Conservation (phyloP, 2,329 filamentous ascomycete genomes). For the Cladophialophora immunda region DNA sequence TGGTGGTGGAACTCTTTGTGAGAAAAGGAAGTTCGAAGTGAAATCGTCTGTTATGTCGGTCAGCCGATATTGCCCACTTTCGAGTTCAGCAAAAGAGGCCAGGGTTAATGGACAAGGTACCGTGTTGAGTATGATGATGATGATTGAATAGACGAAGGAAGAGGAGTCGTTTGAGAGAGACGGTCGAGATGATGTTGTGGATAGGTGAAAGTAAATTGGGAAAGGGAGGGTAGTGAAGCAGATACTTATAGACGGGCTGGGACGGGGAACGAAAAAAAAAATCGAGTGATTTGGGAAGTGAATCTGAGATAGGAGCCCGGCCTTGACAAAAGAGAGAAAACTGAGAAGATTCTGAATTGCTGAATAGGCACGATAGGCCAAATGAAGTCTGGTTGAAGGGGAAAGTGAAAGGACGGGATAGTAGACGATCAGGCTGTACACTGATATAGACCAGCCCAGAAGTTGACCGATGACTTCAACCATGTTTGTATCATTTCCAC, state of each 20-base stretch:
- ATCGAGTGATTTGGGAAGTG: background rate
- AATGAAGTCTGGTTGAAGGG: background rate
- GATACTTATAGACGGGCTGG: constrained; percentile 20
- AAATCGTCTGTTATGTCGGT: background rate
- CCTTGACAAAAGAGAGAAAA: background rate
- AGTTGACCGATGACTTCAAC: background rate
- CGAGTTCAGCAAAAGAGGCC: background rate
- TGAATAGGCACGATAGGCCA: too few relatives aligned
- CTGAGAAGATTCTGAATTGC: background rate
- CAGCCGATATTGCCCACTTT: background rate
- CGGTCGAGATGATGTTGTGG: background rate
- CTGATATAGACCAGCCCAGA: background rate
- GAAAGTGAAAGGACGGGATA: background rate
- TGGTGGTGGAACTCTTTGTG: background rate
- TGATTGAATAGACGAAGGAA: background rate
- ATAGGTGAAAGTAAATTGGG: constrained; percentile 1
- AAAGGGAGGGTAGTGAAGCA: constrained; percentile 19
- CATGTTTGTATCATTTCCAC: background rate
- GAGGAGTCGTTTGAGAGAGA: background rate
- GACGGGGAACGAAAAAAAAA: constrained; percentile 8
- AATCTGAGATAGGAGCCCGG: background rate
- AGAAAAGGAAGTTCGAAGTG: background rate
- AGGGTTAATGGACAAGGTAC: background rate
- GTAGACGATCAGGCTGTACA: background rate
- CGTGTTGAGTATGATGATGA: too few relatives aligned